Conservation (phyloP, 495 filamentous ascomycete genomes). For the Hypomontagnella monticulosa region DNA sequence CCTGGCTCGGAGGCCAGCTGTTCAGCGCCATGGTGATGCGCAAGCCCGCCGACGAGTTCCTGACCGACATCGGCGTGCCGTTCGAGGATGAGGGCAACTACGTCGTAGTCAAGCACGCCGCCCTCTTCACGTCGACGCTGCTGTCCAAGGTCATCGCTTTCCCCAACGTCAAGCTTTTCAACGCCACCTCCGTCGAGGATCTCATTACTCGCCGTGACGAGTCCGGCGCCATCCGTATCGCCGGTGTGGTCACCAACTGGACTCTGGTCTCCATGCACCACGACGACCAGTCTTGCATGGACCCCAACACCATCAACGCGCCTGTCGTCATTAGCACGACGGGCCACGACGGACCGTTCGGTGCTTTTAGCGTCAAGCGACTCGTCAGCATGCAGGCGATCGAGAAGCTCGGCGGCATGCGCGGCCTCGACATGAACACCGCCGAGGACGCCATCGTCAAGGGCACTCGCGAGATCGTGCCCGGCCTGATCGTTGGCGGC, state of each 20-base stretch:
- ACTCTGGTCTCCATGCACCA: slow-evolving; percentile 90
- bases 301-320: slow-evolving; percentile 94
- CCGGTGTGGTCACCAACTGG: slow-evolving; percentile 95
- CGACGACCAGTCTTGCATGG: slow-evolving; percentile 93
- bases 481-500: slow-evolving; percentile 87
- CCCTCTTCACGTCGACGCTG: slow-evolving; percentile 87
- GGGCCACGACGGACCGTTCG: slow-evolving; percentile 90
- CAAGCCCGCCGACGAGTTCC: slow-evolving; percentile 86
- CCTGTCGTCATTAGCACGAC: slow-evolving; percentile 87
- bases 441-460: slow-evolving; percentile 94
- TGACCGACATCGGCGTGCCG: slow-evolving; percentile 80
- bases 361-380: slow-evolving; percentile 87
- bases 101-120: slow-evolving; percentile 92
- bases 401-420: slow-evolving; percentile 88
- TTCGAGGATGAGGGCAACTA: slow-evolving; percentile 88
- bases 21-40: slow-evolving; percentile 95
- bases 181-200: slow-evolving; percentile 90
- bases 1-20: slow-evolving; percentile 92
- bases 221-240: slow-evolving; percentile 69
- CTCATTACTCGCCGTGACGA: slow-evolving; percentile 75
- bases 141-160: slow-evolving; percentile 80
- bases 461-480: slow-evolving; percentile 84
- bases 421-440: slow-evolving; percentile 87
- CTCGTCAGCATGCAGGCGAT: slow-evolving; percentile 83
- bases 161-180: slow-evolving; percentile 95